Evolutionary conservation across 2,329 filamentous ascomycete species (phyloP), one percentile per base, ranked within the genome.

Genomic region (Colletotrichum chlorophyti): DNA sequence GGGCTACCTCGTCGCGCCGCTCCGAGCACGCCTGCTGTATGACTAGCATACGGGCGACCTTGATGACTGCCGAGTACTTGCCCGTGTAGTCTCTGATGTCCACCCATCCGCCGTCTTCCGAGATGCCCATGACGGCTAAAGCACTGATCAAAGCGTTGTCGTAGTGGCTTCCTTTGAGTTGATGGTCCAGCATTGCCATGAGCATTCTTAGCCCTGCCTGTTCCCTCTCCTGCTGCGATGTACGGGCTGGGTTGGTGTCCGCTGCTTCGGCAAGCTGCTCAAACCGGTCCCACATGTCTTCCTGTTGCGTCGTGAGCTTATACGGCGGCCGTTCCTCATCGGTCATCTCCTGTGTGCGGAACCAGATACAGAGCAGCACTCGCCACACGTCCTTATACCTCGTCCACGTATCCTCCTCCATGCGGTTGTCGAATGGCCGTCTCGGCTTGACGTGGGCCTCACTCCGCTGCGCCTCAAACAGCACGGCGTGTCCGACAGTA

Each of bases 1-100:
- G 4, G 9, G 14, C 4, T 15, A 47, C 17, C 19, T 47, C 43
- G 5, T 47, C 9, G 1, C 10, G 19, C 35, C 42, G n/a, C 42
- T 24, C 9, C 5, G 12, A 1, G 14, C 14, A 1, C 4, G 34
- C 43, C 34, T 63, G 14, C 10, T 60, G 58, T 5, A 65, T 27
- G 10, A 63, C 47, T 7, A 65, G 21, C 7, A 61, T 58, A 1
- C 40, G 32, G 12, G 47, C 42, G 2, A 63, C 52, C 37, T 65
- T 65, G 23, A 65, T 62, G 7, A 65, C 40, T 11, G 42, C 61
- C 14, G 52, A 65, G 34, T 61, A 63, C 8, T 58, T 46, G 3
- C 32, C 47, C 31, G 42, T 65, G 12, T 64, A 64, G 27, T 64
- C 45, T 2, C 19, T 17, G 4, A 37, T 45, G 1, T 40, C 5